phyloP scores from a whole-genome alignment of 2,329 filamentous ascomycete species.

The Aspergillus clavatus region DNA sequence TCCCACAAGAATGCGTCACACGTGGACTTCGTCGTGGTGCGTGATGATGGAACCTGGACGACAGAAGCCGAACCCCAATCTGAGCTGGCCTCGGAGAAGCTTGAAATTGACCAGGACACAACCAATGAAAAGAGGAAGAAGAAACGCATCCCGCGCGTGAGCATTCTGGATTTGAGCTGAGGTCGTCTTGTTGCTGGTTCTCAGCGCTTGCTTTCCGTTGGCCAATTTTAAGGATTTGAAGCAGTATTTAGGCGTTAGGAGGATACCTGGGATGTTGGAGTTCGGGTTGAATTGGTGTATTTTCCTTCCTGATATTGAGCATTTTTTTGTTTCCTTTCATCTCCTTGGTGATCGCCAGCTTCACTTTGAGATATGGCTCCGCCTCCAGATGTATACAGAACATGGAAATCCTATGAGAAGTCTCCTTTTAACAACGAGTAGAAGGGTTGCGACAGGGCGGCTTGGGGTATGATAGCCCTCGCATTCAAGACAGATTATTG shows the following conservation, averaged over 20 bases:
- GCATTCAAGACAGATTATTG: too few relatives aligned
- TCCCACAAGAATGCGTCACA: conserved; percentile 3
- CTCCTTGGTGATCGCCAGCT: too few relatives aligned
- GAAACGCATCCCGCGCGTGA: conserved; percentile 31
- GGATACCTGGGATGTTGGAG: background rate
- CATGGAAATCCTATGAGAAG: too few relatives aligned
- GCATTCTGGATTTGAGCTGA: conserved; percentile 29
- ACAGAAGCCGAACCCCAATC: conserved; percentile 6
- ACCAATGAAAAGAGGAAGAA: conserved; percentile 15
- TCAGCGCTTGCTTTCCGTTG: background rate
- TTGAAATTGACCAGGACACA: background rate
- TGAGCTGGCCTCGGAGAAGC: conserved; percentile 4
- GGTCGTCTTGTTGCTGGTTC: too few relatives aligned
- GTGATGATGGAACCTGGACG: conserved; percentile 10
- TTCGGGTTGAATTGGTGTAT: background rate
- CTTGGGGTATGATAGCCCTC: too few relatives aligned
- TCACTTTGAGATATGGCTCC: too few relatives aligned
- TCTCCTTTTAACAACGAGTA: too few relatives aligned
- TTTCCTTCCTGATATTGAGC: background rate
- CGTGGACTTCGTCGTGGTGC: conserved; percentile 11
- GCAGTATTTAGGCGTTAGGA: background rate
- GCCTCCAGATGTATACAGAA: too few relatives aligned
- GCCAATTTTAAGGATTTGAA: background rate
- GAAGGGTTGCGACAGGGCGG: too few relatives aligned
- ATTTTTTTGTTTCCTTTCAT: background rate